Percentiles rank a stretch among this genome's conserved stretches.
These are phyloP conservation scores for Podaxis sp. DNA, from an alignment of 768 basidiomycete species.

Conservation along the genomic window DNA sequence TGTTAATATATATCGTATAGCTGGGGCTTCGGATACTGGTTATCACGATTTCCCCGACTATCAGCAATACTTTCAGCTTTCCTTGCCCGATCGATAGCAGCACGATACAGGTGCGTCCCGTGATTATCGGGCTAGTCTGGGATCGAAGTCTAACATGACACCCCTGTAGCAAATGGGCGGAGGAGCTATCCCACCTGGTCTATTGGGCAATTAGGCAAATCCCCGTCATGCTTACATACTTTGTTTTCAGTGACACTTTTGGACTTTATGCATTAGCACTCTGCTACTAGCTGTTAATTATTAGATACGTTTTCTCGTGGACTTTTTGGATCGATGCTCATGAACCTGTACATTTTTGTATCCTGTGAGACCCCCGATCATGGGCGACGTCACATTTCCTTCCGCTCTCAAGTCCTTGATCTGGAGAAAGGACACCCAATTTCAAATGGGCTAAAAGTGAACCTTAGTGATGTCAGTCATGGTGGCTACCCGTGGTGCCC, in stretches of 20 bases:
- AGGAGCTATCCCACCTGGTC: background rate
- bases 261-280: background rate
- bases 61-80: slow-evolving; percentile 62
- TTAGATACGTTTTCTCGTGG: background rate
- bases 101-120: slow-evolving; percentile 6
- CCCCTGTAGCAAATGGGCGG: background rate
- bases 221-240: background rate
- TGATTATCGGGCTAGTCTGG: too few relatives aligned
- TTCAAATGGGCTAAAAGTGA: background rate
- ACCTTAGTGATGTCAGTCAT: background rate
- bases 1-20: slow-evolving; percentile 31
- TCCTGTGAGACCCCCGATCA: background rate
- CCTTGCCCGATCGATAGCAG: slow-evolving; percentile 50
- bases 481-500: background rate
- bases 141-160: background rate
- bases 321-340: background rate
- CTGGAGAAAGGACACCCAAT: background rate
- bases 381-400: background rate
- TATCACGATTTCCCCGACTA: slow-evolving; percentile 62
- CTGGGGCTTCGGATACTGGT: slow-evolving; percentile 64
- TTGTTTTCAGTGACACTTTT: background rate
- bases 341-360: background rate
- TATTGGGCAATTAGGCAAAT: background rate
- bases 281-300: background rate
- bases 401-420: background rate